A percentile compares a stretch with the other conserved stretches of the same genome.
phyloP scores from a whole-genome alignment of 2,329 filamentous ascomycete genomes.

The Cryphonectria nitschkei region DNA sequence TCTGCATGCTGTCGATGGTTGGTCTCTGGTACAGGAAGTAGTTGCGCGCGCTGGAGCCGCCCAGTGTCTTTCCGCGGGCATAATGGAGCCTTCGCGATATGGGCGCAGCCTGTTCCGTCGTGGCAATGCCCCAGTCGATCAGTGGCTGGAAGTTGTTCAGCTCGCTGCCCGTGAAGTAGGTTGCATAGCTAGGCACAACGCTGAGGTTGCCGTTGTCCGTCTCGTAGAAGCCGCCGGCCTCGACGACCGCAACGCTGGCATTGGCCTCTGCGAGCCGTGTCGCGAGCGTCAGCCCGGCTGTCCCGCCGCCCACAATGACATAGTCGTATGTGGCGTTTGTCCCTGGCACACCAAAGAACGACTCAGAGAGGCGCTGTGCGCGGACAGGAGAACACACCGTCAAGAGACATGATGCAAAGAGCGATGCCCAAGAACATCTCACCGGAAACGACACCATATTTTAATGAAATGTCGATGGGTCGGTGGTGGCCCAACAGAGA shows the following conservation, averaged over 20 bases:
- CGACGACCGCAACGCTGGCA: slow-evolving; percentile 27
- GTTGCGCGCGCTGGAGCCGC: slow-evolving; percentile 23
- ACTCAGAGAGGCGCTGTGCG: slow-evolving; percentile 10
- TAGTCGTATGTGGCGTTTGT: slow-evolving; percentile 26
- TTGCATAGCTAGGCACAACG: slow-evolving; percentile 21
- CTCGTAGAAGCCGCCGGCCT: slow-evolving; percentile 29
- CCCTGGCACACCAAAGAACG: slow-evolving; percentile 23
- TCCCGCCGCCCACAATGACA: slow-evolving; percentile 24
- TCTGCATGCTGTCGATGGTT: slow-evolving; percentile 15
- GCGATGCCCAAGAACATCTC: background rate
- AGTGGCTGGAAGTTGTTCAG: slow-evolving; percentile 18
- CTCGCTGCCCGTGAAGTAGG: slow-evolving; percentile 20
- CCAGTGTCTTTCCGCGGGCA: slow-evolving; percentile 23
- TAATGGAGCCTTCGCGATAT: slow-evolving; percentile 22
- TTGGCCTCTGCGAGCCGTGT: slow-evolving; percentile 15
- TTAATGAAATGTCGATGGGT: background rate
- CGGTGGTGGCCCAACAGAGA: background rate
- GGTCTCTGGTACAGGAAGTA: slow-evolving; percentile 22
- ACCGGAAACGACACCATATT: background rate
- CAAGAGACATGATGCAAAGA: background rate
- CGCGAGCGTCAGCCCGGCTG: slow-evolving; percentile 22
- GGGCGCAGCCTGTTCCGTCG: slow-evolving; percentile 10
- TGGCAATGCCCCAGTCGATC: slow-evolving; percentile 26
- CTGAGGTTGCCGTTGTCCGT: slow-evolving; percentile 23
- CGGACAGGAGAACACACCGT: background rate